Conservation (phyloP, 495 filamentous ascomycete species). For the Neurospora terricola region DNA sequence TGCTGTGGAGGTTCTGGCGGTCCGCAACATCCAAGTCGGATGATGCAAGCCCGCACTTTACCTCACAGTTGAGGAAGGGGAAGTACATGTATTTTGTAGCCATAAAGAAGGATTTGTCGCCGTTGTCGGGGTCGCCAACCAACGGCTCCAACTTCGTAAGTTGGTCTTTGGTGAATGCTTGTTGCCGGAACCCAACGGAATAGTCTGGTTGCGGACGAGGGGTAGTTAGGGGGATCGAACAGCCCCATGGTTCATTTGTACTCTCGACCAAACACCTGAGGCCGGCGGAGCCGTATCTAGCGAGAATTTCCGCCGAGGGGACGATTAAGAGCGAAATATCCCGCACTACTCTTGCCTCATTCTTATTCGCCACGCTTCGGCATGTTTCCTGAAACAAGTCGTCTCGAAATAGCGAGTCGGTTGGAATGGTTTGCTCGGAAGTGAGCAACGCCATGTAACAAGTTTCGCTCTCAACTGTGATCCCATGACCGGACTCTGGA, state of each 20-base stretch:
- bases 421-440: slow-evolving; percentile 18
- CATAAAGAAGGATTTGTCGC: slow-evolving; percentile 8
- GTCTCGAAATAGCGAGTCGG: slow-evolving; percentile 27
- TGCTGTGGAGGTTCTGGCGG: slow-evolving; percentile 20
- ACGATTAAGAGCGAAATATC: slow-evolving; percentile 10
- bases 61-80: slow-evolving; percentile 16
- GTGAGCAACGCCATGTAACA: slow-evolving; percentile 23
- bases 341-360: slow-evolving; percentile 24
- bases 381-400: slow-evolving; percentile 24
- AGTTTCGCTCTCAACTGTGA: slow-evolving; percentile 18
- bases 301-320: slow-evolving; percentile 18
- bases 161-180: slow-evolving; percentile 32
- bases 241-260: too few relatives aligned
- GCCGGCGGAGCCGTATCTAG: slow-evolving; percentile 15
- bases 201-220: slow-evolving; percentile 26
- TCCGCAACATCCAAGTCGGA: neutral
- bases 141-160: slow-evolving; percentile 30
- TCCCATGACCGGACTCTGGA: slow-evolving; percentile 18
- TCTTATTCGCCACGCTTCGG: slow-evolving; percentile 20
- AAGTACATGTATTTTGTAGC: slow-evolving; percentile 22
- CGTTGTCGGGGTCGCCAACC: slow-evolving; percentile 16
- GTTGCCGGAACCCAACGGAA: slow-evolving; percentile 29
- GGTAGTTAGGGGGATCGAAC: slow-evolving; percentile 21
- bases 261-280: too few relatives aligned
- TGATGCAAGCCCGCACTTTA: slow-evolving; percentile 17